Percentiles rank a stretch among this genome's conserved stretches.
Conservation (phyloP, 1,139 yeast species). For the Suhomyces maxii region DNA sequence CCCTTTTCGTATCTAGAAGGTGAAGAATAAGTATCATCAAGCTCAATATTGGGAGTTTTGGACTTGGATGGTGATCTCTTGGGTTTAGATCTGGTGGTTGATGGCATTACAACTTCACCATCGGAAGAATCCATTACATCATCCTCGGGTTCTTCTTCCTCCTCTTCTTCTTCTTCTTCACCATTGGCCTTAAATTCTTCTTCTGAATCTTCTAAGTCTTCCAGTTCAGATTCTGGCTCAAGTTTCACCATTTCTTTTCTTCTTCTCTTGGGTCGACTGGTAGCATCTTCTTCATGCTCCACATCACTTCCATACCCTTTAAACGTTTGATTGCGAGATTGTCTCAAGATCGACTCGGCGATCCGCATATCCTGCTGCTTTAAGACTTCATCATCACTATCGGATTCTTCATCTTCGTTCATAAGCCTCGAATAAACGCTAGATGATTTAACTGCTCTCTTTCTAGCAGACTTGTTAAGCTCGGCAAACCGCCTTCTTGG, state of each 20-base stretch:
- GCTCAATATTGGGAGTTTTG: background rate
- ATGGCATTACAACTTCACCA: conserved; percentile 7
- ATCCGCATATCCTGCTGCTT: conserved; percentile 40
- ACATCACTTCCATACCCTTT: conserved; percentile 31
- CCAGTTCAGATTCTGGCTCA: conserved; percentile 1
- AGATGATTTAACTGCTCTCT: conserved; percentile 41
- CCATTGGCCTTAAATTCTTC: conserved; percentile 4
- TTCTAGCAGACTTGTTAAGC: conserved; percentile 51
- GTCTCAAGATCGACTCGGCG: conserved; percentile 44
- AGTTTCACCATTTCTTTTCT: conserved; percentile 2
- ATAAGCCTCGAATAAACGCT: conserved; percentile 30
- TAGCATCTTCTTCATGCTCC: conserved; percentile 31
- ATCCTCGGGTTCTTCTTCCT: conserved; percentile 3
- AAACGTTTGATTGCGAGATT: conserved; percentile 22
- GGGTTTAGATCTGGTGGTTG: background rate
- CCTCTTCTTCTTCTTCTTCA: conserved; percentile 12
- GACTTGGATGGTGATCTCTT: background rate
- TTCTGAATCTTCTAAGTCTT: conserved; percentile 2
- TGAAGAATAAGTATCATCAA: background rate
- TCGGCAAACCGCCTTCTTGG: conserved; percentile 46
- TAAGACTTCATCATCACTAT: conserved; percentile 27
- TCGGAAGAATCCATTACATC: background rate
- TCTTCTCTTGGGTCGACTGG: conserved; percentile 2
- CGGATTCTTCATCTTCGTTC: conserved; percentile 38
- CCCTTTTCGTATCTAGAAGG: conserved; percentile 3